Base-by-base conservation (phyloP, 2,329 filamentous ascomycete species). In the Eurotiales sp. region DNA sequence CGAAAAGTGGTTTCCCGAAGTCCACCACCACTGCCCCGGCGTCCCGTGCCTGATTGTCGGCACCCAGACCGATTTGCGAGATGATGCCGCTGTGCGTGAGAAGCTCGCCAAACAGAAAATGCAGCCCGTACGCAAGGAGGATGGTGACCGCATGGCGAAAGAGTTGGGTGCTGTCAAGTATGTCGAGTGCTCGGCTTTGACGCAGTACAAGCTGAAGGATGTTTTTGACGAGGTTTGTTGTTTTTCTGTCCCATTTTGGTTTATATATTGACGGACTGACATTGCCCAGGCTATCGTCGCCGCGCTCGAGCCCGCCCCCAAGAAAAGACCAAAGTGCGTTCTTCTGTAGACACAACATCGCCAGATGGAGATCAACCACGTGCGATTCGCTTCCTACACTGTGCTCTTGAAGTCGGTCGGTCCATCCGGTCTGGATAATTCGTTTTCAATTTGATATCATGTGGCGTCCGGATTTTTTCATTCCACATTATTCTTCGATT, bases 1-100 rank as follows among this genome's bases (percentile, higher is more conserved):
- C 65, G 92, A 96, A 79, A 96, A 96, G 74, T 96, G 91, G 92
- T 96, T 96, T 65, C 93, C 93, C 41, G 93, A 99, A 75, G 93
- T 99, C 39, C 91, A 95, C 71, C 93, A 99, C 74, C 93, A 99
- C 75, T 99, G 93, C 70, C 93, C 93, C 15, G 93, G 93, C 58
- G 93, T 99, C 32, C 93, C 93, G 48, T 97, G 93, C 79, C 80
- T 99, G 59, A 96, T 99, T 60, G 93, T 99, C 55, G 93, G 93
- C 63, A 99, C 93, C 21, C 93, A 99, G 76, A 91, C 92, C 57
- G 93, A 99, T 84, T 79, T 99, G 73, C 81, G 93, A 66, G 90
- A 97, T 58, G 93, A 97, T 63, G 77, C 83, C 1, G 85, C 84
- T 58, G 92, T 97, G 39, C 80, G 86, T 59, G 91, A 96, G 63